These are phyloP conservation scores for Claviceps digitariae DNA, from an alignment of 2,329 filamentous ascomycete genomes.

Conservation along the genomic window DNA sequence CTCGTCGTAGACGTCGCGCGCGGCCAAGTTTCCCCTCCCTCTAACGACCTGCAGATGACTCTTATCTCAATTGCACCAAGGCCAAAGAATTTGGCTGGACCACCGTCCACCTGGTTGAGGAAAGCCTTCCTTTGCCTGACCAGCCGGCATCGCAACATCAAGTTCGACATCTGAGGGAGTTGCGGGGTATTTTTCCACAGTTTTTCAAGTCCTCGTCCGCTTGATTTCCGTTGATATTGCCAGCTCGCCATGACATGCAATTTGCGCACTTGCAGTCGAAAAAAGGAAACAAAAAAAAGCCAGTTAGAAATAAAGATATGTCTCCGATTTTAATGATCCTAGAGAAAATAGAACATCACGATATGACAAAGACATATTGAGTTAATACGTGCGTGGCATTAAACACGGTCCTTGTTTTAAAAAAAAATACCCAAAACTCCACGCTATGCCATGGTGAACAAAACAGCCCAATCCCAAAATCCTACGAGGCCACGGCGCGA, in stretches of 20 bases:
- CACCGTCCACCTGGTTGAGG: slow-evolving; percentile 73
- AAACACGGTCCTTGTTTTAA: neutral
- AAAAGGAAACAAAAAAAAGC: too few relatives aligned
- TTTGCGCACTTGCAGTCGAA: neutral
- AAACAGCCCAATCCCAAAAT: neutral
- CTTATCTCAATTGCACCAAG: slow-evolving; percentile 63
- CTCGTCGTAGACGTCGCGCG: neutral
- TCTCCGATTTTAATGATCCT: too few relatives aligned
- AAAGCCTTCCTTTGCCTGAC: slow-evolving; percentile 48
- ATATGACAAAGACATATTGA: neutral
- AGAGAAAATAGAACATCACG: neutral
- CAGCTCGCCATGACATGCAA: neutral
- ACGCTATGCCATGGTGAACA: slow-evolving; percentile 11
- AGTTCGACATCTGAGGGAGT: slow-evolving; percentile 61
- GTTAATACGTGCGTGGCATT: neutral
- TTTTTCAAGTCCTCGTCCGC: slow-evolving; percentile 56
- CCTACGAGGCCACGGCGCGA: neutral
- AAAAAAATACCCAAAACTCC: slow-evolving; percentile 12
- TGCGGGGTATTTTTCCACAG: slow-evolving; percentile 65
- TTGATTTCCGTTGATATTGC: neutral
- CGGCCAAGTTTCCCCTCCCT: neutral
- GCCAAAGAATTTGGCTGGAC: slow-evolving; percentile 77
- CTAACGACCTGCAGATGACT: slow-evolving; percentile 53
- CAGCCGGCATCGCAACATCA: slow-evolving; percentile 58
- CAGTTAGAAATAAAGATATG: too few relatives aligned